Percentiles rank a stretch among this genome's conserved stretches.
These are phyloP conservation scores for Brettanomyces anomalus DNA, from an alignment of 805 yeast species.

Conservation along the genomic window DNA sequence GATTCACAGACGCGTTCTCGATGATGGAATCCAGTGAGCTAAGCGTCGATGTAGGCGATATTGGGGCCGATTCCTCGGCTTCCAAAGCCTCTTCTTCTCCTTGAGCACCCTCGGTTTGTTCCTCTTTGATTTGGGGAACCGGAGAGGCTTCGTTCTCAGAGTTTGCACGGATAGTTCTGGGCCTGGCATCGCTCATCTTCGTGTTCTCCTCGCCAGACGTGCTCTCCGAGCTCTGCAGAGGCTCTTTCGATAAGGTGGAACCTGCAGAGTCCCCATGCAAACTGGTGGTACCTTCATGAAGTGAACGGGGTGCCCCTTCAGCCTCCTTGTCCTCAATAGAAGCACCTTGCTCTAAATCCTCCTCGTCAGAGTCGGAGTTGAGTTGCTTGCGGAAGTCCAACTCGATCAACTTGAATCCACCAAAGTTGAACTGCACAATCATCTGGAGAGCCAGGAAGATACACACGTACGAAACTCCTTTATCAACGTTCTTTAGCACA, in stretches of 20 bases:
- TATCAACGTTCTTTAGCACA: slow-evolving; percentile 49
- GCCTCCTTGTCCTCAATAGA: too few relatives aligned
- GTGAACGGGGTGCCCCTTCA: too few relatives aligned
- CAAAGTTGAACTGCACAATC: slow-evolving; percentile 63
- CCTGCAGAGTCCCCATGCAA: too few relatives aligned
- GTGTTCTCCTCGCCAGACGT: too few relatives aligned
- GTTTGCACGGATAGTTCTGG: too few relatives aligned
- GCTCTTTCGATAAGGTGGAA: too few relatives aligned
- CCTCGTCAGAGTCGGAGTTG: slow-evolving; percentile 1
- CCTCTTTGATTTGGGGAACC: too few relatives aligned
- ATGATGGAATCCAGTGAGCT: slow-evolving; percentile 1
- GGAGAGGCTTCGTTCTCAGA: not conserved
- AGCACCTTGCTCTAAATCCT: not conserved
- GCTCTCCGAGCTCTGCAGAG: too few relatives aligned
- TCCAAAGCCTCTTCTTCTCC: not conserved
- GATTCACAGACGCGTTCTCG: not conserved
- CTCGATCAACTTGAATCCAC: slow-evolving; percentile 61
- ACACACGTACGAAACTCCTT: slow-evolving; percentile 82
- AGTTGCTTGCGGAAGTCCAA: slow-evolving; percentile 45
- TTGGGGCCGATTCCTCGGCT: not conserved
- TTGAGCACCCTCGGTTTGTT: not conserved
- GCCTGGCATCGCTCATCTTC: too few relatives aligned
- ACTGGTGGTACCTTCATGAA: too few relatives aligned
- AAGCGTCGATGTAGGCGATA: not conserved
- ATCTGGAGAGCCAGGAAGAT: slow-evolving; percentile 65